Percentiles rank a stretch among this genome's conserved stretches.
Evolutionary conservation across 176 grass and related monocot genomes (phyloP).

Genomic region (Avena insularis): DNA sequence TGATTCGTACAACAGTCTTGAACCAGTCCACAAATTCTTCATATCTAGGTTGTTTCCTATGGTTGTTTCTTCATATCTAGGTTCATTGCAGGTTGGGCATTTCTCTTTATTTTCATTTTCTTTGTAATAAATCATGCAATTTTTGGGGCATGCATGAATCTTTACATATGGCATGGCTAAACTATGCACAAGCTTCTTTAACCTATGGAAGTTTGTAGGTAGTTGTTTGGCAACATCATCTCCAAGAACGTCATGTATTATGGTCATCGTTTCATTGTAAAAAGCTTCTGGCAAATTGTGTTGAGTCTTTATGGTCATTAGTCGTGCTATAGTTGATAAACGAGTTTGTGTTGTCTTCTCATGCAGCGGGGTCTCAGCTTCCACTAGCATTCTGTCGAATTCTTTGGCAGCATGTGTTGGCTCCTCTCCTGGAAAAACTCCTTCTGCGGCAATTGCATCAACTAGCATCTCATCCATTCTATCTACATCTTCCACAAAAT

Average conservation of each 20-base stretch:
- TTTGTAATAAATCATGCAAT: background rate
- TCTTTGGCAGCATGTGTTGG: background rate
- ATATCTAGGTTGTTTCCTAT: background rate
- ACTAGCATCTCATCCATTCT: background rate
- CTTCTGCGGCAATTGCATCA: background rate
- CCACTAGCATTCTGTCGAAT: background rate
- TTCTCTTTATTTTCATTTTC: background rate
- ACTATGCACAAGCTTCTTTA: background rate
- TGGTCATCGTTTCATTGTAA: conserved; percentile 8
- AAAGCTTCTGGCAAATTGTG: background rate
- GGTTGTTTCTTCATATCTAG: background rate
- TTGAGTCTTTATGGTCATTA: conserved; percentile 16
- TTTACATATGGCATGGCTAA: background rate
- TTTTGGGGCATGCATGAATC: background rate
- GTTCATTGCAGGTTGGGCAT: background rate
- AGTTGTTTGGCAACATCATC: conserved; percentile 1
- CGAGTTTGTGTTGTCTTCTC: background rate
- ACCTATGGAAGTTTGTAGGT: conserved; percentile 10
- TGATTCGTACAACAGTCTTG: too few species aligned
- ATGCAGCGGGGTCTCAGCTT: background rate
- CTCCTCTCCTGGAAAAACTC: background rate
- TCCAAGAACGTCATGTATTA: background rate
- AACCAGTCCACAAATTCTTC: too few species aligned
- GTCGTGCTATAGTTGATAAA: background rate
- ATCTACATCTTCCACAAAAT: background rate